Base-by-base conservation (phyloP, 768 basidiomycete species). In the Kwoniella bestiolae region DNA sequence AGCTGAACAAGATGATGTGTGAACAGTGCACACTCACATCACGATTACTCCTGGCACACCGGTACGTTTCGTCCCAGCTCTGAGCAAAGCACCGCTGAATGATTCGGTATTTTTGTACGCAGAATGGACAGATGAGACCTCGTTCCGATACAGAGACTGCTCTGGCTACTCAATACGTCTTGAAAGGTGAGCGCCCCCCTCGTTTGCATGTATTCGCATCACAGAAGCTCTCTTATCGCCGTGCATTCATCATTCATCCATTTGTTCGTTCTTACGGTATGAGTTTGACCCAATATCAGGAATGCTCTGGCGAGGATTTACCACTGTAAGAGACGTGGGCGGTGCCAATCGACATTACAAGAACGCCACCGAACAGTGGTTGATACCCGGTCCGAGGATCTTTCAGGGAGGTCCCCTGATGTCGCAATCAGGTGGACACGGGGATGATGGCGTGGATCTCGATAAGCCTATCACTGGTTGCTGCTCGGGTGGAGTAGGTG, bases 291-390 rank as follows among this genome's bases (percentile, higher is more conserved):
- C 21, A 35, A 11, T 47, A n/a, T n/a, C n/a, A 70, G 70, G 70
- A 2, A 72, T 72, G 70, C 67, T 72, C n/a, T 68, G 29, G 29
- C 32, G 68, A 26, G 70, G 70, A 3, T 72, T 68, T 46, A 72
- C 70, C 3, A 72, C 70, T 11, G 65, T 72, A 3, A 46, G 70
- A 18, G 68, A 72, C 50, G 70, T 72, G 2, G 70, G 70, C 3
- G 70, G 70, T 2, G 70, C 70, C 21, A 66, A 50, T n/a, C n/a
- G 65, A 29, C 56, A 57, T 51, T 64, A 62, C 61, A 59, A 58
- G 44, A 35, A 69, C 11, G 70, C 70, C 2, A 72, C 70, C 18
- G 67, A 61, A 28, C 32, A 65, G 16, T 72, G 70, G 70, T 53
- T 72, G 21, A 66, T 72, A 26, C 70, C 70, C 32, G 70, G 70